A percentile compares a stretch with the other conserved stretches of the same genome.
These are phyloP conservation scores for Phytomonas sp. DNA, from an alignment of 208 protist genomes.

Conservation along the genomic window DNA sequence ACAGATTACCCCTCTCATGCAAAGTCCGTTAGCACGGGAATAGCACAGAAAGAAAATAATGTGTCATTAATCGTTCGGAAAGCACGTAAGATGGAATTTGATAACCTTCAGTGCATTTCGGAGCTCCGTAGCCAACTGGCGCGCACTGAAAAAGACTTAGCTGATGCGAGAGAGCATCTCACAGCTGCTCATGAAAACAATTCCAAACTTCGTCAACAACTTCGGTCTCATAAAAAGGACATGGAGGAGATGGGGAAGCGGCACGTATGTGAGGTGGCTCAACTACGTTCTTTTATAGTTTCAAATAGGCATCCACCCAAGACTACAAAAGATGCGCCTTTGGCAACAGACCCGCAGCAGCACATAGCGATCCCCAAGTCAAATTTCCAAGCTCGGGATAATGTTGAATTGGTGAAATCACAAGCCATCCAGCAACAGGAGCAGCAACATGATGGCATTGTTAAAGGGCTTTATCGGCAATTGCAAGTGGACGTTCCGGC, in stretches of 20 bases:
- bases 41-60: background rate
- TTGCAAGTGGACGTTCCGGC: constrained; percentile 37
- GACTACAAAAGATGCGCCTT: background rate
- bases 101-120: background rate
- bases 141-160: background rate
- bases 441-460: constrained; percentile 39
- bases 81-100: background rate
- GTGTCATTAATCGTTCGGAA: background rate
- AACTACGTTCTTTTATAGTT: background rate
- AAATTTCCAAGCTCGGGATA: background rate
- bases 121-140: background rate
- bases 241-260: background rate
- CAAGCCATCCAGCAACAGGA: constrained; percentile 36
- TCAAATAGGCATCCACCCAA: background rate
- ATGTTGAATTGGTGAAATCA: constrained; percentile 3
- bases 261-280: background rate
- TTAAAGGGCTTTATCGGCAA: constrained; percentile 54
- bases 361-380: background rate
- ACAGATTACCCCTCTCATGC: background rate
- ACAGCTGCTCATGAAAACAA: background rate
- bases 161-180: background rate
- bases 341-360: background rate
- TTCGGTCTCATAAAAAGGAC: background rate
- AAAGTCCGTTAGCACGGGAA: background rate
- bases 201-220: background rate